These are phyloP conservation scores for Boletus sp. DNA, from an alignment of 768 basidiomycete species.

Conservation along the genomic window DNA sequence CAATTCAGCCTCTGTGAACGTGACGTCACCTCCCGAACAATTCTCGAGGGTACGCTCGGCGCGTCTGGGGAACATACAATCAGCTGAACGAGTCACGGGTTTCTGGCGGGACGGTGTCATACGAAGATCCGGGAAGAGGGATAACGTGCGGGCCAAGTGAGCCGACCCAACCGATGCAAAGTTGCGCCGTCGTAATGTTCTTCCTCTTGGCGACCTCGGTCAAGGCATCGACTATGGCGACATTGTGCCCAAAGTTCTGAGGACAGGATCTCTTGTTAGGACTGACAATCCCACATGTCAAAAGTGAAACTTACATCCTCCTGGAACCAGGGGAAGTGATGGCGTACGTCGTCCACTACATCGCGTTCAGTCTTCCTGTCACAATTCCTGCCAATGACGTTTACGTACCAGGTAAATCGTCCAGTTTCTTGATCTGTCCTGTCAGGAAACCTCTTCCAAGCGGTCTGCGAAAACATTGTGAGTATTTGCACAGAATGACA, in stretches of 20 bases:
- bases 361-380: conserved; percentile 5
- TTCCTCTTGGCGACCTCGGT: conserved; percentile 40
- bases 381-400: background rate
- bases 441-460: conserved; percentile 50
- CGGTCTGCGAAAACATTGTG: conserved; percentile 35
- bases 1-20: conserved; percentile 39
- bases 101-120: conserved; percentile 8
- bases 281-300: background rate
- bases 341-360: conserved; percentile 39
- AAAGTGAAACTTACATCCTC: conserved; percentile 32
- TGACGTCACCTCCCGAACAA: conserved; percentile 40
- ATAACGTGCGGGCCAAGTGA: conserved; percentile 42
- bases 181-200: conserved; percentile 40
- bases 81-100: background rate
- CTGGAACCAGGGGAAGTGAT: conserved; percentile 39
- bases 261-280: background rate
- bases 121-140: conserved; percentile 49
- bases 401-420: conserved; percentile 33
- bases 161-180: conserved; percentile 43
- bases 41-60: conserved; percentile 44
- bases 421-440: conserved; percentile 40
- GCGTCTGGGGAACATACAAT: conserved; percentile 18
- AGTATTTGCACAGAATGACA: background rate
- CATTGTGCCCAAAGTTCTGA: conserved; percentile 40
- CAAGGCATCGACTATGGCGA: conserved; percentile 41